Conservation (phyloP, 2,329 filamentous ascomycete genomes). For the Fusarium zealandicum region DNA sequence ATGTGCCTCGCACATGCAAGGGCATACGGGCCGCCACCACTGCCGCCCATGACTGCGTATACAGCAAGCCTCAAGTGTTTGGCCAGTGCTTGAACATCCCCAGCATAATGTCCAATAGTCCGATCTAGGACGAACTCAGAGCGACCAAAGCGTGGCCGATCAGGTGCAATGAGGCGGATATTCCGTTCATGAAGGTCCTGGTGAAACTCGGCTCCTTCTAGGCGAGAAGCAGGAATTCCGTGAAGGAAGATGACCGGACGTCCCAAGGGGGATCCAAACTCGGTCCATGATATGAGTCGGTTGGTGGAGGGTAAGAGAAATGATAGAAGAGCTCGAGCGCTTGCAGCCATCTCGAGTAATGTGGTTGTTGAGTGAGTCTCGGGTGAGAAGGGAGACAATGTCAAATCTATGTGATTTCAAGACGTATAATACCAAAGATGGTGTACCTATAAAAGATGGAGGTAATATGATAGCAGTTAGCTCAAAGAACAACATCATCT, state of each 20-base stretch:
- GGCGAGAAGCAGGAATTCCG: conserved; percentile 10
- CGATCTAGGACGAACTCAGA: conserved; percentile 6
- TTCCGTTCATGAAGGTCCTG: background rate
- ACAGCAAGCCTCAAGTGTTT: conserved; percentile 4
- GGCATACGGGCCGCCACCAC: conserved; percentile 20
- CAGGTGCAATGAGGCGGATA: conserved; percentile 17
- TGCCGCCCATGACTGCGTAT: conserved; percentile 12
- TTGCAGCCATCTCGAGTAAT: background rate
- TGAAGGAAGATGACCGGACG: conserved; percentile 17
- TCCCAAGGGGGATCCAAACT: conserved; percentile 6
- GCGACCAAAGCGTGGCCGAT: conserved; percentile 10
- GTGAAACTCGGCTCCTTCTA: conserved; percentile 17
- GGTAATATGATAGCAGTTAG: no score
- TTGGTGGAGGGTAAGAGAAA: conserved; percentile 15
- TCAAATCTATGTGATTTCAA: no score
- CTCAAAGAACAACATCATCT: no score
- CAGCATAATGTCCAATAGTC: conserved; percentile 13
- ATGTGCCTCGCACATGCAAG: conserved; percentile 16
- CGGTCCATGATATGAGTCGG: conserved; percentile 22
- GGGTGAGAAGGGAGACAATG: no score
- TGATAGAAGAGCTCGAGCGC: background rate
- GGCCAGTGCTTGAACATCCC: conserved; percentile 8
- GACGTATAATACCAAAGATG: no score
- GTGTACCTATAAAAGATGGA: no score
- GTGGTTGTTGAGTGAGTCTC: no score